Evolutionary conservation across 345 rosid species (phyloP).

Genomic region (Camelina laxa): DNA sequence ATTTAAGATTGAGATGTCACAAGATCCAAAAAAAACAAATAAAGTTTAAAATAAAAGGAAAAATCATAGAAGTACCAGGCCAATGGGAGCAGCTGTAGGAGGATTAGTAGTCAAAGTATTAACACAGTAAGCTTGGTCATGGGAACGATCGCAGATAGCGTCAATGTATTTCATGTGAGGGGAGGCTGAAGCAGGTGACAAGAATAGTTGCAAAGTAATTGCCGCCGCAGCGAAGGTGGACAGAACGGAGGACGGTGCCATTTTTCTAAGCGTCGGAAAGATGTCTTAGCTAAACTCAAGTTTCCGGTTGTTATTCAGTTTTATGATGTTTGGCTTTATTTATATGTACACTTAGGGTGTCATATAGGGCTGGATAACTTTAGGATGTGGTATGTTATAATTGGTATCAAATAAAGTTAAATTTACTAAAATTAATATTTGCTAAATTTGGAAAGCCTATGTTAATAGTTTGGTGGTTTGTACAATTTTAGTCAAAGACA

Average conservation of each 20-base stretch:
- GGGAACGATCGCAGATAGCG: constrained; percentile 37
- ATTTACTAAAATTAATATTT: neutral
- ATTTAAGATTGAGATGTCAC: constrained; percentile 5
- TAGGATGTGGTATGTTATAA: constrained; percentile 24
- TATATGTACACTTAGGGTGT: neutral
- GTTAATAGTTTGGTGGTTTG: constrained; percentile 19
- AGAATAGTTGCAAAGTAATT: constrained; percentile 33
- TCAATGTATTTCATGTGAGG: constrained; percentile 44
- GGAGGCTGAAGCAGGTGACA: constrained; percentile 32
- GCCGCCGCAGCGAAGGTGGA: constrained; percentile 27
- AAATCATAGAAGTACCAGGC: constrained; percentile 27
- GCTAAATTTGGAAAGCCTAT: constrained; percentile 6
- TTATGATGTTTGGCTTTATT: constrained; percentile 14
- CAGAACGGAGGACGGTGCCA: constrained; percentile 27
- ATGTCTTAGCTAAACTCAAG: neutral
- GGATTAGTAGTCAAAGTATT: constrained; percentile 37
- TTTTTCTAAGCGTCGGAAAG: constrained; percentile 26
- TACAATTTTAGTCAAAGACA: constrained; percentile 26
- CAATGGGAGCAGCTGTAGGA: constrained; percentile 34
- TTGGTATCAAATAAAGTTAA: constrained; percentile 4
- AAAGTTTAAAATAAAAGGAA: neutral
- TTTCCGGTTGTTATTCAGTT: neutral
- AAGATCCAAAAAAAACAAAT: neutral
- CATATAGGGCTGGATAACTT: constrained; percentile 6
- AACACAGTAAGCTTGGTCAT: constrained; percentile 33